phyloP scores from a whole-genome alignment of 2,329 filamentous ascomycete genomes.

The Ophiostoma pallidulum region DNA sequence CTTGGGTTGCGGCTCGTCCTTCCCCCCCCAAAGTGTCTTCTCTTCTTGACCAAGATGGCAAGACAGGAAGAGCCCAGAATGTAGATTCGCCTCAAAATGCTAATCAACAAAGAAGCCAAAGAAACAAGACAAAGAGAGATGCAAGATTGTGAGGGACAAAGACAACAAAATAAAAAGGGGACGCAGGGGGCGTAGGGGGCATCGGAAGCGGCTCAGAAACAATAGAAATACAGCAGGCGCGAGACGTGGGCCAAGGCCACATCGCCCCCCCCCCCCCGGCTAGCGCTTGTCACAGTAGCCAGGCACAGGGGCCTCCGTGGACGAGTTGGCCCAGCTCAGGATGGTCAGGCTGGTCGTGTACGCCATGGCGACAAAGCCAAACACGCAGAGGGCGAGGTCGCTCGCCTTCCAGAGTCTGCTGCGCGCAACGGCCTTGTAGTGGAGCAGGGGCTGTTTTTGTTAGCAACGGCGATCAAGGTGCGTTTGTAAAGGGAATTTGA shows the following conservation, averaged over 20 bases:
- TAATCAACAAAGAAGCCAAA: neutral
- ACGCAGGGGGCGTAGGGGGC: neutral
- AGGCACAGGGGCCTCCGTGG: constrained; percentile 32
- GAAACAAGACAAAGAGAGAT: neutral
- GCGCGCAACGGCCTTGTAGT: constrained; percentile 70
- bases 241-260: too few species aligned
- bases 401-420: constrained; percentile 56
- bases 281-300: constrained; percentile 42
- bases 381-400: constrained; percentile 68
- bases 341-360: constrained; percentile 87
- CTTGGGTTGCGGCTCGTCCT: too few species aligned
- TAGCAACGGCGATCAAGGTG: constrained; percentile 20
- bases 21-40: too few species aligned
- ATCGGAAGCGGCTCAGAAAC: neutral
- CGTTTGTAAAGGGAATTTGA: neutral
- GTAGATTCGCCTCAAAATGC: neutral
- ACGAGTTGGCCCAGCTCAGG: constrained; percentile 67
- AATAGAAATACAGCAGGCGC: neutral
- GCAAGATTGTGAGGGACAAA: constrained; percentile 1
- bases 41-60: neutral
- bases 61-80: too few species aligned
- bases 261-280: too few species aligned
- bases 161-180: neutral
- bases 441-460: constrained; percentile 67
- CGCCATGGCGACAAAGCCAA: constrained; percentile 78